phyloP scores from a whole-genome alignment of 2,329 filamentous ascomycete species.

The Aspergillus clavatus region DNA sequence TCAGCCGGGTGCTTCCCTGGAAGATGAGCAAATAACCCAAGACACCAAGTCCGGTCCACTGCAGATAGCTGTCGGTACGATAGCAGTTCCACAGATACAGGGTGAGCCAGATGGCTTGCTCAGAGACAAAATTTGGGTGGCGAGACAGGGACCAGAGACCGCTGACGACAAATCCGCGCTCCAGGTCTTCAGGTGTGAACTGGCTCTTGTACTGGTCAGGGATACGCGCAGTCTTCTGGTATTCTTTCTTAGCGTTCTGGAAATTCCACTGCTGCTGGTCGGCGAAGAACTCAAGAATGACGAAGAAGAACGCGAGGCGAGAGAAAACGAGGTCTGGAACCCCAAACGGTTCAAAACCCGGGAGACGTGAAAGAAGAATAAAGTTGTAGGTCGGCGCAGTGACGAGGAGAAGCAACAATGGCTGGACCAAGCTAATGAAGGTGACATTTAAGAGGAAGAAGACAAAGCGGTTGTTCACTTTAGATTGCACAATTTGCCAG shows the following conservation, averaged over 20 bases:
- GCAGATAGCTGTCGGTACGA: conserved; percentile 64
- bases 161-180: conserved; percentile 79
- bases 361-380: conserved; percentile 64
- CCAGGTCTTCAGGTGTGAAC: conserved; percentile 69
- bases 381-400: conserved; percentile 80
- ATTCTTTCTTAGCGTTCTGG: conserved; percentile 74
- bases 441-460: conserved; percentile 82
- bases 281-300: conserved; percentile 70
- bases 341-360: conserved; percentile 50
- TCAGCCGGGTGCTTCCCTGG: conserved; percentile 82
- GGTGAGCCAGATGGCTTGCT: conserved; percentile 84
- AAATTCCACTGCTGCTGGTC: conserved; percentile 93
- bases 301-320: conserved; percentile 51
- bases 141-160: conserved; percentile 85
- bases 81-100: conserved; percentile 86
- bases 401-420: conserved; percentile 72
- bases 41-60: conserved; percentile 72
- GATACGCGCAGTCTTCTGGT: conserved; percentile 67
- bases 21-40: conserved; percentile 72
- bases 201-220: conserved; percentile 47
- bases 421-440: conserved; percentile 86
- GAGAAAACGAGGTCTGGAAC: conserved; percentile 57
- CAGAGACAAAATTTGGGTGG: conserved; percentile 91
- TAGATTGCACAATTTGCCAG: conserved; percentile 71
- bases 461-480: conserved; percentile 64